A percentile compares a stretch with the other conserved stretches of the same genome.
Conservation (phyloP, 805 yeast genomes). For the Candida dajiaensis region DNA sequence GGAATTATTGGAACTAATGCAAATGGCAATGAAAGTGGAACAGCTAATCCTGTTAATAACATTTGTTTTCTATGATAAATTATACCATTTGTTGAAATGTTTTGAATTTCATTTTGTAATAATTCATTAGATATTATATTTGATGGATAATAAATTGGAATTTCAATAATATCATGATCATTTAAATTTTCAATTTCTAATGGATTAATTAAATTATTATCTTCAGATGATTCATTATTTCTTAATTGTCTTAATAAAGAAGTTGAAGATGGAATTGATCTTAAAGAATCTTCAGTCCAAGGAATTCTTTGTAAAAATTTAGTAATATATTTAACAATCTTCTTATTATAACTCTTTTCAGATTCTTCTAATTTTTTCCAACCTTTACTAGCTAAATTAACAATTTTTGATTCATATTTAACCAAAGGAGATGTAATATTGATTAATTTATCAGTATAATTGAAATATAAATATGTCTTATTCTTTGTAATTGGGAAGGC, state of each 20-base stretch:
- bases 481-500: slow-evolving; percentile 66
- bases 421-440: slow-evolving; percentile 32
- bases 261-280: slow-evolving; percentile 66
- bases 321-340: slow-evolving; percentile 49
- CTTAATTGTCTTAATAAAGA: slow-evolving; percentile 40
- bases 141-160: slow-evolving; percentile 50
- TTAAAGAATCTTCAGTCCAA: slow-evolving; percentile 73
- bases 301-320: slow-evolving; percentile 57
- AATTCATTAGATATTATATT: slow-evolving; percentile 25
- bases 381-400: slow-evolving; percentile 42
- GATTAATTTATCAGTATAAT: slow-evolving; percentile 37
- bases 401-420: slow-evolving; percentile 38
- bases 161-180: slow-evolving; percentile 24
- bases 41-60: slow-evolving; percentile 44
- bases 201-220: slow-evolving; percentile 19
- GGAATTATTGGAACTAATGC: slow-evolving; percentile 84
- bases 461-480: slow-evolving; percentile 62
- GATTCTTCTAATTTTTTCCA: slow-evolving; percentile 64
- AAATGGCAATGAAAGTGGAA: slow-evolving; percentile 78
- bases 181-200: slow-evolving; percentile 4
- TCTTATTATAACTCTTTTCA: slow-evolving; percentile 47
- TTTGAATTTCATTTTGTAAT: slow-evolving; percentile 33
- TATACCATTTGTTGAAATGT: slow-evolving; percentile 38
- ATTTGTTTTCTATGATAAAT: slow-evolving; percentile 52
- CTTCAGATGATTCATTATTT: slow-evolving; percentile 22